Evolutionary conservation across 1,139 yeast species (phyloP).

Genomic region (Geotrichum candidum): DNA sequence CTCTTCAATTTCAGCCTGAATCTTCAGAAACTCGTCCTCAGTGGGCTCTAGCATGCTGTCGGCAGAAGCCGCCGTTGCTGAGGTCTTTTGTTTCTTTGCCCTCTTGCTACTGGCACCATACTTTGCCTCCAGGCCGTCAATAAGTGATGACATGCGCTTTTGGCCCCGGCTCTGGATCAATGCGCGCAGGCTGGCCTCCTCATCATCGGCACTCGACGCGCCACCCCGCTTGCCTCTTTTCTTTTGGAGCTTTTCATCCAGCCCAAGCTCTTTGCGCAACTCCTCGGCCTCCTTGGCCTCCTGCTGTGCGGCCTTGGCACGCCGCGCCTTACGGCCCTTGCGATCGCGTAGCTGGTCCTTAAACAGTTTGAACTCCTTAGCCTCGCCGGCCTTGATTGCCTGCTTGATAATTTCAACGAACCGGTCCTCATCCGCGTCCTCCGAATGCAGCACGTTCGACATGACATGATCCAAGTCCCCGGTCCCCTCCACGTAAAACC

Average conservation of each 20-base stretch:
- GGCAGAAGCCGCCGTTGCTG: slow-evolving; percentile 21
- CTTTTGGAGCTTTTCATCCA: slow-evolving; percentile 36
- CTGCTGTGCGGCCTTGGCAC: slow-evolving; percentile 50
- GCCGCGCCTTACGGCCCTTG: slow-evolving; percentile 36
- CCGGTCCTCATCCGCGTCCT: slow-evolving; percentile 51
- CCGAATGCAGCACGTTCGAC: slow-evolving; percentile 71
- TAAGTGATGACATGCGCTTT: slow-evolving; percentile 44
- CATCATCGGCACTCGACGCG: slow-evolving; percentile 6
- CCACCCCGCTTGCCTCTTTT: slow-evolving; percentile 28
- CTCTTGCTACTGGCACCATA: slow-evolving; percentile 38
- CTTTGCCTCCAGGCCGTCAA: slow-evolving; percentile 50
- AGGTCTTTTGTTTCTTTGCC: slow-evolving; percentile 33
- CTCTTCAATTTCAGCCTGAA: slow-evolving; percentile 29
- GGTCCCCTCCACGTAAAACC: slow-evolving; percentile 51
- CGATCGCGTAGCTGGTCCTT: slow-evolving; percentile 49
- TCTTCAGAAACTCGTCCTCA: slow-evolving; percentile 42
- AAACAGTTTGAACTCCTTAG: slow-evolving; percentile 44
- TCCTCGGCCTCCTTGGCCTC: slow-evolving; percentile 69
- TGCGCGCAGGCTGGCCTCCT: slow-evolving; percentile 23
- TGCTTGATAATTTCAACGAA: slow-evolving; percentile 48
- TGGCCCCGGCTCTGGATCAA: slow-evolving; percentile 26
- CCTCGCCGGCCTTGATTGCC: slow-evolving; percentile 38
- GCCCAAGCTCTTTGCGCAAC: slow-evolving; percentile 46
- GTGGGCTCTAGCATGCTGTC: slow-evolving; percentile 13
- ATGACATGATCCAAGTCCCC: slow-evolving; percentile 68